These are phyloP conservation scores for Mycena floridula DNA, from an alignment of 768 basidiomycete genomes.

Conservation along the genomic window DNA sequence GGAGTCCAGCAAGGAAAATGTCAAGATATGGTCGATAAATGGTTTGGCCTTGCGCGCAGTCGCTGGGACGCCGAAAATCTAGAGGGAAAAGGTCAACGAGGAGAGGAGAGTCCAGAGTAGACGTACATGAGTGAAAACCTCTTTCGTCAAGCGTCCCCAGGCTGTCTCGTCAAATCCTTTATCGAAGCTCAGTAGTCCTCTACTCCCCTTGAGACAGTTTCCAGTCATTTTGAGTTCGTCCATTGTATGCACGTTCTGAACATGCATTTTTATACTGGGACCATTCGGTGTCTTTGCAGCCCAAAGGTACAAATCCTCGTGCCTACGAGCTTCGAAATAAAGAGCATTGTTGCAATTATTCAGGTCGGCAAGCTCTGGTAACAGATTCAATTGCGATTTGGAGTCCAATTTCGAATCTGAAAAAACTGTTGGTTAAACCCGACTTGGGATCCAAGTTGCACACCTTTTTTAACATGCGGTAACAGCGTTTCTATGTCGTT, in stretches of 20 bases:
- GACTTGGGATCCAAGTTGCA: slow-evolving; percentile 11
- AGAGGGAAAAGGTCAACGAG: background rate
- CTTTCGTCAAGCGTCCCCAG: slow-evolving; percentile 84
- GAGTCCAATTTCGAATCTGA: slow-evolving; percentile 96
- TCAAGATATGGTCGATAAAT: slow-evolving; percentile 96
- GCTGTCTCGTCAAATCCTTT: slow-evolving; percentile 82
- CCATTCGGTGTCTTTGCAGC: slow-evolving; percentile 96
- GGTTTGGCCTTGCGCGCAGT: slow-evolving; percentile 90
- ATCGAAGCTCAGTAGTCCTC: slow-evolving; percentile 91
- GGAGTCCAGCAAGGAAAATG: slow-evolving; percentile 90
- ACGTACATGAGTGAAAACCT: slow-evolving; percentile 88
- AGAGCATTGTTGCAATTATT: slow-evolving; percentile 97
- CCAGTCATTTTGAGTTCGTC: slow-evolving; percentile 99
- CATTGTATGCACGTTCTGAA: slow-evolving; percentile 99
- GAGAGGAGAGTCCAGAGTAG: background rate
- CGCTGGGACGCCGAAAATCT: slow-evolving; percentile 96
- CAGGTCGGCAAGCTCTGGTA: slow-evolving; percentile 95
- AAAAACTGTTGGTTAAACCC: background rate
- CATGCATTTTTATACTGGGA: slow-evolving; percentile 94
- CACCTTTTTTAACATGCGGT: slow-evolving; percentile 96
- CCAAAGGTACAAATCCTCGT: slow-evolving; percentile 97
- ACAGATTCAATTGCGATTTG: slow-evolving; percentile 85
- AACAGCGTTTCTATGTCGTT: slow-evolving; percentile 85
- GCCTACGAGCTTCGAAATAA: slow-evolving; percentile 94
- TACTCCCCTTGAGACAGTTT: slow-evolving; percentile 93